A percentile compares a stretch with the other conserved stretches of the same genome.
Evolutionary conservation across 1,284 basidiomycete genomes (phyloP).

Genomic region (Sanghuangporus weigelae): DNA sequence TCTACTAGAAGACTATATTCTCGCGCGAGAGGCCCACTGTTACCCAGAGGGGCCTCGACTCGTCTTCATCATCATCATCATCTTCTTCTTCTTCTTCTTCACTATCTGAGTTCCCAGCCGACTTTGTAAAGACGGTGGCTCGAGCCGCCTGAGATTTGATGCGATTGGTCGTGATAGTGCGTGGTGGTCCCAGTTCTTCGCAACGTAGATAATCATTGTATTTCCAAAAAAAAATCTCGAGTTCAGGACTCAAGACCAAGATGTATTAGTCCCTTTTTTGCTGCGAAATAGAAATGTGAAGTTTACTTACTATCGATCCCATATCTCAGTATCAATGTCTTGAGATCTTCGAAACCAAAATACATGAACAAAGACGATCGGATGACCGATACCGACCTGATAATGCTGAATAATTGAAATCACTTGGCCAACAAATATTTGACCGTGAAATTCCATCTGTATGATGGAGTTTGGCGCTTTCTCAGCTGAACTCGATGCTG

Average conservation of each 20-base stretch:
- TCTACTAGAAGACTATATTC: no score
- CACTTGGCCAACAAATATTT: constrained; percentile 4
- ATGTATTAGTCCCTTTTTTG: not conserved
- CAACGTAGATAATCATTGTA: not conserved
- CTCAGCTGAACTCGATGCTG: not conserved
- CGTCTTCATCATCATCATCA: no score
- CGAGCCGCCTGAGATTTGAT: constrained; percentile 6
- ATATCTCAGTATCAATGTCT: not conserved
- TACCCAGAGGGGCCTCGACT: not conserved
- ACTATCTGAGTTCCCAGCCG: not conserved
- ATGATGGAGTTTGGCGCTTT: constrained; percentile 10
- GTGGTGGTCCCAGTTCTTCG: not conserved
- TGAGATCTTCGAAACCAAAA: constrained; percentile 2
- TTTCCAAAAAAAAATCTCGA: constrained; percentile 8
- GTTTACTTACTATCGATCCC: constrained; percentile 13
- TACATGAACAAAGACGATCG: not conserved
- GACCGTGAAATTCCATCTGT: constrained; percentile 5
- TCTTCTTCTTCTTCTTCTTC: not conserved
- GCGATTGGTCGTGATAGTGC: not conserved
- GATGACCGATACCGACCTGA: not conserved
- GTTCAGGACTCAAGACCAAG: constrained; percentile 6
- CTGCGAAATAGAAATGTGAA: not conserved
- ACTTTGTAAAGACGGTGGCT: not conserved
- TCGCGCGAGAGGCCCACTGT: constrained; percentile 3
- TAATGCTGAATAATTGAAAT: not conserved